phyloP scores from a whole-genome alignment of 2,329 filamentous ascomycete species.

The Chaetomium sp. region DNA sequence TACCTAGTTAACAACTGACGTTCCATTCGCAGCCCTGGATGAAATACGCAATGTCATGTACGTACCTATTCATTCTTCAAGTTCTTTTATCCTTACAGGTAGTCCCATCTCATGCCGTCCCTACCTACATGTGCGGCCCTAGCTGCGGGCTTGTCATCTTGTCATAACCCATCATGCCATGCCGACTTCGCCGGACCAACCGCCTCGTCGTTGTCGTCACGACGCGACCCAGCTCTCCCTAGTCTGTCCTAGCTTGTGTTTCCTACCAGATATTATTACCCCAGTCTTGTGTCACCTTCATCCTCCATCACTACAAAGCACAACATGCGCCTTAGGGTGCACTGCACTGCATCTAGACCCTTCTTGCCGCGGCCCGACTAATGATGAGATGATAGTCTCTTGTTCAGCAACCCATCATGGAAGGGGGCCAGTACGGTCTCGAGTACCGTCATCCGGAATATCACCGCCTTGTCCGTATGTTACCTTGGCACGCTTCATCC shows the following conservation, averaged over 20 bases:
- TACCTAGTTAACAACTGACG: conserved; percentile 36
- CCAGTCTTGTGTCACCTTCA: conserved; percentile 14
- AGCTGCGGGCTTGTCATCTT: not conserved
- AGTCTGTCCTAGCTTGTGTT: no score
- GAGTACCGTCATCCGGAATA: conserved; percentile 58
- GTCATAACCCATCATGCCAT: no score
- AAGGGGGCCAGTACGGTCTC: conserved; percentile 52
- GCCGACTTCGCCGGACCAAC: not conserved
- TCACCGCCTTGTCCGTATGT: conserved; percentile 58
- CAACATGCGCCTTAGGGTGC: conserved; percentile 9
- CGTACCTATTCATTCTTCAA: conserved; percentile 28
- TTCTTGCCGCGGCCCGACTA: conserved; percentile 3
- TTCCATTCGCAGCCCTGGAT: conserved; percentile 39
- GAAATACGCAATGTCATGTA: conserved; percentile 42
- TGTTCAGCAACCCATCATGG: conserved; percentile 63
- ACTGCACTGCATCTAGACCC: not conserved
- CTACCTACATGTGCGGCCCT: conserved; percentile 1
- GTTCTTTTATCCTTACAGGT: not conserved
- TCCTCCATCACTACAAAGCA: conserved; percentile 6
- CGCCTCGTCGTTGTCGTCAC: conserved; percentile 5
- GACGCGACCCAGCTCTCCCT: not conserved
- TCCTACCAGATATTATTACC: not conserved
- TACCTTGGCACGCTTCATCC: not conserved
- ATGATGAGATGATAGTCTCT: conserved; percentile 47
- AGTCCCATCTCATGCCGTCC: not conserved